These are phyloP conservation scores for Fraxinus paxiana DNA, from an alignment of 305 asterid genomes.

Conservation along the genomic window DNA sequence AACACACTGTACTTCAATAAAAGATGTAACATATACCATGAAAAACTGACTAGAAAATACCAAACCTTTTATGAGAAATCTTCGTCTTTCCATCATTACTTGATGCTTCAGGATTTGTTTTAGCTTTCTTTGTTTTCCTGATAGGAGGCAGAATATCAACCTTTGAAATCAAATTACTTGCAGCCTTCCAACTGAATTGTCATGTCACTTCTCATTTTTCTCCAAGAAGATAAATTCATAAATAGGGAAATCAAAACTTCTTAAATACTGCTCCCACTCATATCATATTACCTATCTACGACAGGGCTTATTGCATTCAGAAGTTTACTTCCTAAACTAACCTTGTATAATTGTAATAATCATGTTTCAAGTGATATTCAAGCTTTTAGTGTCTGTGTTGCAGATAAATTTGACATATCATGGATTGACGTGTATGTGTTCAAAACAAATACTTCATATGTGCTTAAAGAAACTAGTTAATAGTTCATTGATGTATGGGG, in stretches of 20 bases:
- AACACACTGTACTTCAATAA: constrained; percentile 2
- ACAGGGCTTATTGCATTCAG: background rate
- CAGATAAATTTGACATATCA: background rate
- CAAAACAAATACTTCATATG: background rate
- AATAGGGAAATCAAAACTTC: background rate
- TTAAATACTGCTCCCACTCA: background rate
- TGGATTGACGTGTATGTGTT: background rate
- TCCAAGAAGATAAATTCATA: background rate
- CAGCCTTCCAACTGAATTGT: constrained; percentile 1
- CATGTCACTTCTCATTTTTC: background rate
- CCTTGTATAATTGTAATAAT: background rate
- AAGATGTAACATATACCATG: background rate
- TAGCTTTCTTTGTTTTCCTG: constrained; percentile 58
- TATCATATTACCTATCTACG: background rate
- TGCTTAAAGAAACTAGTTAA: background rate
- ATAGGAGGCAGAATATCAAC: constrained; percentile 19
- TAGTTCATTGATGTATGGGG: background rate
- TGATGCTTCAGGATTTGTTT: constrained; percentile 38
- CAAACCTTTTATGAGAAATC: constrained; percentile 55
- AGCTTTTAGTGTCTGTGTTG: background rate
- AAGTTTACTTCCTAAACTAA: background rate
- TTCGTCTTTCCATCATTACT: constrained; percentile 50
- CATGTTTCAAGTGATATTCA: background rate
- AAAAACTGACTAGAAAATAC: constrained; percentile 7
- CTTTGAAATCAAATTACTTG: background rate